These are phyloP conservation scores for Nakazawaea laoshanensis DNA, from an alignment of 805 yeast species.

Conservation along the genomic window DNA sequence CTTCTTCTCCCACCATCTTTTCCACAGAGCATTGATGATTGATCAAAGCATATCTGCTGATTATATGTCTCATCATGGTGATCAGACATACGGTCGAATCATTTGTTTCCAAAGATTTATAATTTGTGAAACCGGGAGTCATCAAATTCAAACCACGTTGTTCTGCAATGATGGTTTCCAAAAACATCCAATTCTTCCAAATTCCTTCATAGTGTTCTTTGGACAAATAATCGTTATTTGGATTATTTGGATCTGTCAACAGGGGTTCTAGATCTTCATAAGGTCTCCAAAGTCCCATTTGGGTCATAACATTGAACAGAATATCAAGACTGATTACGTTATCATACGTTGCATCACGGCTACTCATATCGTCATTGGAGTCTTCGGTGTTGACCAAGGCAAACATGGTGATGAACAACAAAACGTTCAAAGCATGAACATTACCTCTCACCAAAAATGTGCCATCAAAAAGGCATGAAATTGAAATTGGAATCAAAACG, in stretches of 20 bases:
- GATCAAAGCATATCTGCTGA: too few relatives aligned
- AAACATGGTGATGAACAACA: constrained; percentile 1
- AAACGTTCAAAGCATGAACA: background rate
- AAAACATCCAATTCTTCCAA: constrained; percentile 7
- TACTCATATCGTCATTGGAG: constrained; percentile 3
- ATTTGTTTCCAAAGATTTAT: too few relatives aligned
- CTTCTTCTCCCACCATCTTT: too few relatives aligned
- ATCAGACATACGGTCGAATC: too few relatives aligned
- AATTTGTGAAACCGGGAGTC: too few relatives aligned
- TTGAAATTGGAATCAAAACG: constrained; percentile 2
- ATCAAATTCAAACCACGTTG: too few relatives aligned
- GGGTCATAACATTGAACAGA: constrained; percentile 5
- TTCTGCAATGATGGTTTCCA: constrained; percentile 1
- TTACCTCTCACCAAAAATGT: constrained; percentile 4
- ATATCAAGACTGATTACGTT: background rate
- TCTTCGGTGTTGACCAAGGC: constrained; percentile 7
- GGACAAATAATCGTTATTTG: constrained; percentile 2
- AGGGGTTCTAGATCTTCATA: constrained; percentile 4
- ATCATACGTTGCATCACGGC: constrained; percentile 3
- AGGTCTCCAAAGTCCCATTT: constrained; percentile 7
- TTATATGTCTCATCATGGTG: too few relatives aligned
- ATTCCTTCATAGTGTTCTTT: background rate
- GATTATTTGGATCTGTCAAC: constrained; percentile 4
- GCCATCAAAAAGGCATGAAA: constrained; percentile 3
- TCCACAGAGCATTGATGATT: too few relatives aligned